phyloP scores from a whole-genome alignment of 306 rosid species.

The Cyclanthera cordifolia region DNA sequence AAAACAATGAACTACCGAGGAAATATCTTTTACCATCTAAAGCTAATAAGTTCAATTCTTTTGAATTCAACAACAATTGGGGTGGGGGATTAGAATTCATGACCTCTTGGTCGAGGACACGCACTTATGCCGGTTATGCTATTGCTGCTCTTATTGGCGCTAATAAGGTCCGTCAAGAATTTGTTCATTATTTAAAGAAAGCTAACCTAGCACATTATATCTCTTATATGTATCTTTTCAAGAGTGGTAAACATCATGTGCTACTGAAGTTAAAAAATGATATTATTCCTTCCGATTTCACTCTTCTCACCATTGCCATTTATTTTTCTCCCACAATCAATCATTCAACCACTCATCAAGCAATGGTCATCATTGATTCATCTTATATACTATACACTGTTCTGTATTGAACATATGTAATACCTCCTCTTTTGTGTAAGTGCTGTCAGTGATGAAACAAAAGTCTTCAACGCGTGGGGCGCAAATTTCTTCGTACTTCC shows the following conservation, averaged over 20 bases:
- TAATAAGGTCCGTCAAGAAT: neutral
- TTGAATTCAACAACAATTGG: no score
- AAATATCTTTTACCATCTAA: neutral
- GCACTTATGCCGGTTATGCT: no score
- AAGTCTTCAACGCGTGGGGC: constrained; percentile 50
- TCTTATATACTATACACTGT: neutral
- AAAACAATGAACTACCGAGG: neutral
- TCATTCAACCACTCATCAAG: neutral
- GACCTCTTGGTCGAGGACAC: no score
- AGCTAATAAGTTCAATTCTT: neutral
- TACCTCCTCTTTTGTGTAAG: constrained; percentile 53
- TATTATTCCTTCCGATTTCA: neutral
- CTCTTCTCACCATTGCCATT: neutral
- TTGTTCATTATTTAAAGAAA: neutral
- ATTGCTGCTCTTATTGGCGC: neutral
- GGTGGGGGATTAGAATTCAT: no score
- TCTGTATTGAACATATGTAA: constrained; percentile 3
- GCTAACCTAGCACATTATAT: neutral
- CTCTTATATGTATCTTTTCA: neutral
- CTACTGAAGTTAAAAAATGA: neutral
- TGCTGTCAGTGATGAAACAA: constrained; percentile 55
- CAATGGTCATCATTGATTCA: neutral
- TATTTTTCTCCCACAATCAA: neutral
- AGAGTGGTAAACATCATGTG: neutral
- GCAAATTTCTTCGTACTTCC: constrained; percentile 59